These are phyloP conservation scores for Thielaviopsis punctulata DNA, from an alignment of 2,329 filamentous ascomycete genomes.

Conservation along the genomic window DNA sequence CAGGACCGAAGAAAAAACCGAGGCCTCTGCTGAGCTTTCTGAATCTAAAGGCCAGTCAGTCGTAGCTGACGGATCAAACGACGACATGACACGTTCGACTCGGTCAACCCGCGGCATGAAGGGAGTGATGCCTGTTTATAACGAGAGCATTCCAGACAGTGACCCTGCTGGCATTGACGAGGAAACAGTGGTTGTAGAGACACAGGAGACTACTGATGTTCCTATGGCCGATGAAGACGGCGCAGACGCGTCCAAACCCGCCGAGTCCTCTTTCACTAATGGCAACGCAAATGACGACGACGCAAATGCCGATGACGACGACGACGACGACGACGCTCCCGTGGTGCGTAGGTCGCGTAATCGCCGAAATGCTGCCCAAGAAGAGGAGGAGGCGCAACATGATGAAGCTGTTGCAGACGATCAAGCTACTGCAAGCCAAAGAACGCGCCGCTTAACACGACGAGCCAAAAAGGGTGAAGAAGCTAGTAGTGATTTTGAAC, in stretches of 20 bases:
- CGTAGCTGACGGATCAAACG: constrained; percentile 21
- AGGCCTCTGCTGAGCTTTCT: constrained; percentile 39
- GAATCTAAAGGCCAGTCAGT: constrained; percentile 42
- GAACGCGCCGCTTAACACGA: constrained; percentile 28
- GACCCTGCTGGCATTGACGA: constrained; percentile 12
- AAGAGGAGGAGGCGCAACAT: not conserved
- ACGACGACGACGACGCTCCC: constrained; percentile 18
- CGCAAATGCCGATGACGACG: constrained; percentile 16
- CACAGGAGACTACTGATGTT: constrained; percentile 19
- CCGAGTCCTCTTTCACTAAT: constrained; percentile 13
- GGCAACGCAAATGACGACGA: constrained; percentile 30
- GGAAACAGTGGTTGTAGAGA: constrained; percentile 12
- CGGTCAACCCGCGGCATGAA: constrained; percentile 34
- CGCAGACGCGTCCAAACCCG: constrained; percentile 16
- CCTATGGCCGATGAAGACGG: constrained; percentile 15
- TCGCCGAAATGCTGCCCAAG: constrained; percentile 16
- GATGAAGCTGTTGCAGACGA: constrained; percentile 7
- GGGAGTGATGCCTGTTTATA: constrained; percentile 23
- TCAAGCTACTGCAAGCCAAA: constrained; percentile 16
- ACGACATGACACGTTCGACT: constrained; percentile 18
- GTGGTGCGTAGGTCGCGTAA: constrained; percentile 29
- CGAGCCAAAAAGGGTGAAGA: constrained; percentile 32
- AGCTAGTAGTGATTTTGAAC: constrained; percentile 44
- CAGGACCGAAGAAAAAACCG: constrained; percentile 35
- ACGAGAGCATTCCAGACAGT: constrained; percentile 10